Evolutionary conservation across 2,329 filamentous ascomycete genomes (phyloP), one percentile per base, ranked within the genome.

Genomic region (Colletotrichum destructivum): DNA sequence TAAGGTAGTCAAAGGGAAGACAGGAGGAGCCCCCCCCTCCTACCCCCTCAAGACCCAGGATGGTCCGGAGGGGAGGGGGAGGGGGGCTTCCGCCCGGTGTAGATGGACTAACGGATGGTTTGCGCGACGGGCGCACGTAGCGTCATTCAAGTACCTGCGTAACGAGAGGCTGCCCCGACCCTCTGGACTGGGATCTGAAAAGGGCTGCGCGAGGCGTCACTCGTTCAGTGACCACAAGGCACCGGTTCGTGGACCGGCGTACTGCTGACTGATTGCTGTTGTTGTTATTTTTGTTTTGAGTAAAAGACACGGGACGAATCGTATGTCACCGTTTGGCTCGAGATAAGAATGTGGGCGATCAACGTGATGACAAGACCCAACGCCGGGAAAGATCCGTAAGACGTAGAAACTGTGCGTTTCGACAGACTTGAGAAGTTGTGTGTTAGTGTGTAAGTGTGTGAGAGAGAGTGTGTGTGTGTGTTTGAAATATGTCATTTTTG

Each of bases 101-200:
- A 35, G 63, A 67, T 71, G 49, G 63, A 63, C 69, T 62, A 71
- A 69, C 69, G 65, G 69, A 51, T 71, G 69, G 64, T 52, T 38
- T 62, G 51, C n/a, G 21, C 44, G 69, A 66, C 40, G 52, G 61
- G 35, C 35, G 21, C 38, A 60, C 23, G 46, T 71, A 68, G 64
- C 59, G 46, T 59, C 65, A 42, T 21, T 38, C 21, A 63, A 62
- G 64, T 40, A 38, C 31, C 31, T 31, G 8, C 65, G 52, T 57
- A 51, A 54, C 26, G n/a, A 38, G 65, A 69, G 65, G 67, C 69
- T 57, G 69, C 69, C 65, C 69, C 69, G 69, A 38, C 65, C 69
- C 69, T 69, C 51, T 57, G 69, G 69, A 31, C 59, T 63, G 69
- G 69, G 52, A 71, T 54, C 23, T 63, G 52, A 21, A 21, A 44